Percentiles rank a stretch among this genome's conserved stretches.
These are phyloP conservation scores for Cytidiella melzeri DNA, from an alignment of 768 basidiomycete genomes.

Conservation along the genomic window DNA sequence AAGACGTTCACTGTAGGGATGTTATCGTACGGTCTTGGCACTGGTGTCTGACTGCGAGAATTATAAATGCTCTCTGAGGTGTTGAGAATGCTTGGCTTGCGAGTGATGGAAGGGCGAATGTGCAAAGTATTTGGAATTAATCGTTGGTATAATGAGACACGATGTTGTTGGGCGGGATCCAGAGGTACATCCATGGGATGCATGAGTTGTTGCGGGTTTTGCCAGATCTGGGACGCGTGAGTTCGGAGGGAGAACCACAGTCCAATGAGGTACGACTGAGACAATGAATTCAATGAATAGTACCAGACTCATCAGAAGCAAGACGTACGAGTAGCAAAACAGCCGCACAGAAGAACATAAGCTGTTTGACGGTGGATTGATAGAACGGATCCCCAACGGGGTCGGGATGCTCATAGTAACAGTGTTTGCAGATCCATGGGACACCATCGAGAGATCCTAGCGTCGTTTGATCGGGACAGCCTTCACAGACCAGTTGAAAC, in stretches of 20 bases:
- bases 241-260: slow-evolving; percentile 98
- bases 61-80: slow-evolving; percentile 22
- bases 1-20: not conserved
- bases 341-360: slow-evolving; percentile 95
- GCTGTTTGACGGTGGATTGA: slow-evolving; percentile 86
- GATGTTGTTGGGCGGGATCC: slow-evolving; percentile 30
- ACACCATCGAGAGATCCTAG: slow-evolving; percentile 23
- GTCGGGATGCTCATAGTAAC: slow-evolving; percentile 92
- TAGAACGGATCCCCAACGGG: slow-evolving; percentile 95
- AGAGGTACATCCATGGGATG: slow-evolving; percentile 57
- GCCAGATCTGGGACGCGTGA: slow-evolving; percentile 98
- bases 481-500: slow-evolving; percentile 85
- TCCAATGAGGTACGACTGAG: slow-evolving; percentile 93
- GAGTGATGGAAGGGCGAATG: slow-evolving; percentile 25
- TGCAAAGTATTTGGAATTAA: slow-evolving; percentile 33
- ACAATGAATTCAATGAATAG: too few relatives aligned
- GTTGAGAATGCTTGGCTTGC: slow-evolving; percentile 40
- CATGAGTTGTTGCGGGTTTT: slow-evolving; percentile 85
- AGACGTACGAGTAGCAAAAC: slow-evolving; percentile 79
- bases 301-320: not conserved
- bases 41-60: slow-evolving; percentile 36
- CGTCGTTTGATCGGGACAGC: slow-evolving; percentile 49
- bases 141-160: slow-evolving; percentile 63
- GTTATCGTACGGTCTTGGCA: slow-evolving; percentile 7
- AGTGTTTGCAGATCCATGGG: slow-evolving; percentile 86